These are phyloP conservation scores for Solanum paucissectum DNA, from an alignment of 257 asterid species.

Conservation along the genomic window DNA sequence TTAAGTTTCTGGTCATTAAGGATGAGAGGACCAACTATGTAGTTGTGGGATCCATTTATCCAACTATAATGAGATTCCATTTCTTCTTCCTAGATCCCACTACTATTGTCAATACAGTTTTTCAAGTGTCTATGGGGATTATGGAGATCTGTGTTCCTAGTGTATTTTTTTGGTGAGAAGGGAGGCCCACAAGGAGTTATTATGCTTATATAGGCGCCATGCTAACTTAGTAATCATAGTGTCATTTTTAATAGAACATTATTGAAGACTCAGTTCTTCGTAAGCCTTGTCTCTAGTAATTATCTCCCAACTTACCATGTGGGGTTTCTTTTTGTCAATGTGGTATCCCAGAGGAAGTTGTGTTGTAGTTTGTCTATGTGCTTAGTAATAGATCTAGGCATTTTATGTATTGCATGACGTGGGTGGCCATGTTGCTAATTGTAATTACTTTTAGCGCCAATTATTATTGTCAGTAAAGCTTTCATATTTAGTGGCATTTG, in stretches of 20 bases:
- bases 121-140: background rate
- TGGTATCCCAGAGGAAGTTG: background rate
- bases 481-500: background rate
- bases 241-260: background rate
- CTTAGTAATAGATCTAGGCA: background rate
- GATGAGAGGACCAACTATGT: background rate
- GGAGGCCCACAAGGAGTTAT: background rate
- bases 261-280: background rate
- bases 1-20: background rate
- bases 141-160: background rate
- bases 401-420: background rate
- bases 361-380: background rate
- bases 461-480: background rate
- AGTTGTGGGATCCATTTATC: background rate
- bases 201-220: background rate
- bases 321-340: background rate
- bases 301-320: background rate
- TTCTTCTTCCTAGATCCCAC: background rate
- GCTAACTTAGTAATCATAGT: background rate
- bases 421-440: background rate
- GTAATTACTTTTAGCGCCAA: background rate
- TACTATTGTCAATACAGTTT: background rate
- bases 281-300: background rate
- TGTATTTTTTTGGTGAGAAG: background rate
- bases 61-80: background rate